Base-by-base conservation (phyloP, 2,329 filamentous ascomycete species). In the Capronia epimyces region DNA sequence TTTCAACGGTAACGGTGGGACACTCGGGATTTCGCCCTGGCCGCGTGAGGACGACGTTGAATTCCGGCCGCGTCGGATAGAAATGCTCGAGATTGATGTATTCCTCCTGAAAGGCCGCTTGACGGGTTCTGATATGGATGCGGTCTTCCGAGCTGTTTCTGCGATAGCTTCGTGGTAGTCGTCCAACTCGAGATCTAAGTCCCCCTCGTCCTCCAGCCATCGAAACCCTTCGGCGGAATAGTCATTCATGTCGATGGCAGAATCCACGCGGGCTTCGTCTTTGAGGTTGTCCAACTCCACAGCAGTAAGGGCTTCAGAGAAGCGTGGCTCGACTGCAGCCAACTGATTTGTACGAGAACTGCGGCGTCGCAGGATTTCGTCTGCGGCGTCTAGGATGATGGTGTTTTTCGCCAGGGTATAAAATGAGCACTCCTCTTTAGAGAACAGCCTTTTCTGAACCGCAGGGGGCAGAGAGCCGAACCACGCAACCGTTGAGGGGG, bases 161-260 rank as follows among this genome's bases (percentile, higher is more conserved):
- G 67, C 74, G 27, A 82, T 69, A 60, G 83, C 83, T 40, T 77
- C 72, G 62, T 86, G 83, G 62, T 87, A 86, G 63, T 87, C 82
- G 63, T 88, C 83, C 25, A 89, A 69, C 31, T 76, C 77, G 31
- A 90, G 74, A 60, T 90, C 84, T 25, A 90, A 71, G 46, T 86
- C 79, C 15, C 83, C 78, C 46, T 87, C 82, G 50, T 87, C 83
- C 24, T 89, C 84, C 21, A 89, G 71, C 84, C 85, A 88, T 43
- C 82, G 76, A 59, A 89, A 85, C 63, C 77, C 83, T 55, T 88
- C 81, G 43, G 81, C 79, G 50, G 86, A 72, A 1, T 78, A 77
- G 44, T 79, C 74, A 29, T 77, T 69, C 59, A 77, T 72, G 34
- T 65, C 66, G 49, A 64, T 56, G 31, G 62, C 60, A 15, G 63